Evolutionary conservation across 805 yeast species (phyloP).

Genomic region (Metschnikowia similis): DNA sequence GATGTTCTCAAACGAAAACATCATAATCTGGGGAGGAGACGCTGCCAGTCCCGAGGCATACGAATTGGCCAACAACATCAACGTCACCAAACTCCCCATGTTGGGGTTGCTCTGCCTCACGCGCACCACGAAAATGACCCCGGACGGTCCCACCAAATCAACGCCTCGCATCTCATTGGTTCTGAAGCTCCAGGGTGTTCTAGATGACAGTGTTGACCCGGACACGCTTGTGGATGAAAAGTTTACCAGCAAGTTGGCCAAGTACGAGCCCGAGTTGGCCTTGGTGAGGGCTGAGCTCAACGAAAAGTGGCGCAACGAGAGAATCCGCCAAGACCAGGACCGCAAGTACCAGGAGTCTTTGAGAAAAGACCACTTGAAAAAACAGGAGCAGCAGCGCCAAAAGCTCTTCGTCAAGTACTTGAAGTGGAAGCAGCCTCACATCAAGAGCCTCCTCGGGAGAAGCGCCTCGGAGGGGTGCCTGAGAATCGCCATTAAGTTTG

Average conservation of each 20-base stretch:
- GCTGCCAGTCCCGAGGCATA: conserved; percentile 76
- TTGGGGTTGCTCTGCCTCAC: conserved; percentile 72
- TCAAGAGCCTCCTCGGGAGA: conserved; percentile 21
- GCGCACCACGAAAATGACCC: conserved; percentile 48
- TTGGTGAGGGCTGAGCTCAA: conserved; percentile 60
- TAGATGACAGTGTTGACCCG: conserved; percentile 37
- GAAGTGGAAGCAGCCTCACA: conserved; percentile 25
- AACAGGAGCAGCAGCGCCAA: conserved; percentile 23
- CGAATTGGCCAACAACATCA: conserved; percentile 73
- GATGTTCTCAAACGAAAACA: conserved; percentile 35
- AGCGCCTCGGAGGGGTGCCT: conserved; percentile 32
- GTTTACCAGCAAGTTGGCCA: conserved; percentile 44
- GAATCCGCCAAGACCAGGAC: conserved; percentile 69
- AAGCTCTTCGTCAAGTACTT: conserved; percentile 37
- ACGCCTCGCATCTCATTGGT: conserved; percentile 59
- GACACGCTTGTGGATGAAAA: conserved; percentile 32
- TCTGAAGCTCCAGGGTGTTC: conserved; percentile 59
- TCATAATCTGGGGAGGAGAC: conserved; percentile 84
- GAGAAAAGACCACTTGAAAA: conserved; percentile 57
- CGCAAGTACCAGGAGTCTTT: conserved; percentile 70
- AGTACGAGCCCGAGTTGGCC: conserved; percentile 58
- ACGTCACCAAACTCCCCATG: conserved; percentile 75
- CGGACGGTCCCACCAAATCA: conserved; percentile 50
- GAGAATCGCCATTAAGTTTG: conserved; percentile 66
- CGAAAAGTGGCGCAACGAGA: conserved; percentile 53